Evolutionary conservation across 495 filamentous ascomycete genomes (phyloP).

Genomic region (Aspergillus bertholletiae): DNA sequence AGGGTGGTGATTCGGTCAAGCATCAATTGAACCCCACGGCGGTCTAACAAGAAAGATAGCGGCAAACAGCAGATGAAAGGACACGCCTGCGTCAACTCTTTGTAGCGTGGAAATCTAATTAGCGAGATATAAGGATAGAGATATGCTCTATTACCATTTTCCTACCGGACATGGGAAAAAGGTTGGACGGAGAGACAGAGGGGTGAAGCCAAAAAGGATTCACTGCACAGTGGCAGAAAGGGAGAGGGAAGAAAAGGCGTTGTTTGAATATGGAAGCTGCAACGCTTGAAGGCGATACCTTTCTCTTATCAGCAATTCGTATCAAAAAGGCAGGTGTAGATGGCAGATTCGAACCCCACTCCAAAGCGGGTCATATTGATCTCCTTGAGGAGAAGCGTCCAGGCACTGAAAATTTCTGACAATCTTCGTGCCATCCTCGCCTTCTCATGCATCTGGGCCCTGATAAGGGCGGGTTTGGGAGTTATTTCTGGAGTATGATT

Average conservation of each 20-base stretch:
- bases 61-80: background rate
- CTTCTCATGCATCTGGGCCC: no score
- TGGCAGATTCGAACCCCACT: background rate
- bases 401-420: background rate
- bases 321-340: slow-evolving; percentile 9
- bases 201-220: background rate
- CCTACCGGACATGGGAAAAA: slow-evolving; percentile 6
- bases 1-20: background rate
- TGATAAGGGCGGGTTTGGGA: background rate
- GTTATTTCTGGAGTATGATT: background rate
- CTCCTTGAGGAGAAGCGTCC: no score
- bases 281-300: background rate
- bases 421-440: no score
- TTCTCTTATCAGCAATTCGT: background rate
- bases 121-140: background rate
- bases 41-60: background rate
- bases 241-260: background rate
- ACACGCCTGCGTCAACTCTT: background rate
- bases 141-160: background rate
- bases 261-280: background rate
- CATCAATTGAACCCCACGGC: background rate
- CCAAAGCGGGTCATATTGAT: background rate
- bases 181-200: background rate
- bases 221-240: background rate
- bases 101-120: background rate